Evolutionary conservation across 331 rosid species (phyloP), one percentile per base, ranked within the genome.

Genomic region (Rhamnella rubrinervis): DNA sequence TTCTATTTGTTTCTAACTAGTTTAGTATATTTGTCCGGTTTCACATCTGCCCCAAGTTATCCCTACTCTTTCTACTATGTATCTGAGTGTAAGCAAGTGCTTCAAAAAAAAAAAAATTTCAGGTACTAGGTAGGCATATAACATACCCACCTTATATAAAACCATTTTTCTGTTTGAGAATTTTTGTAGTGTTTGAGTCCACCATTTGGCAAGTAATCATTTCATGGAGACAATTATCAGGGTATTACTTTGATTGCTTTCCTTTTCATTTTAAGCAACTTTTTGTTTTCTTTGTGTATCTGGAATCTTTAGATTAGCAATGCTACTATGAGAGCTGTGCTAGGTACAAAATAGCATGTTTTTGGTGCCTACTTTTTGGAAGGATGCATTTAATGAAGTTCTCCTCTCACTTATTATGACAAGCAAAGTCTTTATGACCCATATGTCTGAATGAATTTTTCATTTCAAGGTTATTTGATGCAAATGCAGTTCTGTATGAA

Each of bases 401-500:
- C 37, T 71, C 39, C 25, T 52, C 63, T 39, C 18, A 11, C 28
- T 57, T 49, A 16, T 52, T 65, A 41, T 65, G 63, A 61, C 8
- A 35, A 51, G 51, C 31, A 23, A 38, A 75, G 31, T 59, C 11
- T 35, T 35, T 31, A 61, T 44, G 35, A 75, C 51, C 55, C 20
- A 73, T 68, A 35, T 55, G 71, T 59, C 59, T 75, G 73, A 56
- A 55, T 44, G 55, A 51, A 51, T 67, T 28, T n/a, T 72, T 73
- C 7, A 12, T 52, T 20, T 10, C 26, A 37, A 21, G 5, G 39
- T 60, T 31, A 4, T 59, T 66, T 75, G 35, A 68, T 75, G 69
- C 17, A 52, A 72, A 55, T 67, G 80, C 87, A 93, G 97, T 85
- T 93, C 73, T 93, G 97, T 78, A 76, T 93, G 88, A 93, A 93